Evolutionary conservation across 2,329 filamentous ascomycete species (phyloP).

Genomic region (Fusarium ramigenum): DNA sequence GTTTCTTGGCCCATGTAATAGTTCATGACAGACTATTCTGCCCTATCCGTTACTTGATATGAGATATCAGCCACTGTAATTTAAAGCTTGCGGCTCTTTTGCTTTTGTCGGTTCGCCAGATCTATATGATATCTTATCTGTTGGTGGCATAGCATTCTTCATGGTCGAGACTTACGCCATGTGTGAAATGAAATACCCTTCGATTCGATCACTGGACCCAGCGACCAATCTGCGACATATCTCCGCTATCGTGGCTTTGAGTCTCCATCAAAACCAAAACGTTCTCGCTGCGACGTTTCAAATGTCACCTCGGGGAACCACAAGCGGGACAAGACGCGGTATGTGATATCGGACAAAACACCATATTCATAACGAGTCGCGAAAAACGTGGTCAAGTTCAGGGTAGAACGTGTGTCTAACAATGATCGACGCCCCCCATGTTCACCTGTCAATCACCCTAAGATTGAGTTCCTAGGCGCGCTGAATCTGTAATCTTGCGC

Average conservation of each 20-base stretch:
- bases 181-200: background rate
- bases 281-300: background rate
- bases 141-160: background rate
- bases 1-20: constrained; percentile 30
- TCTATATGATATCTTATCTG: background rate
- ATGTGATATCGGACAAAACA: constrained; percentile 19
- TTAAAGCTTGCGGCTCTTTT: constrained; percentile 12
- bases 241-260: constrained; percentile 19
- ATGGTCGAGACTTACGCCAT: constrained; percentile 2
- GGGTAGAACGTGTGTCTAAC: background rate
- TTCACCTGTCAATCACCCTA: constrained; percentile 5
- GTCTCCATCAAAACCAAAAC: background rate
- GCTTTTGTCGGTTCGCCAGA: background rate
- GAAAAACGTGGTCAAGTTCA: constrained; percentile 7
- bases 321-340: background rate
- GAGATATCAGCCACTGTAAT: background rate
- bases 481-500: background rate
- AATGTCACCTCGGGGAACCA: background rate
- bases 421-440: background rate
- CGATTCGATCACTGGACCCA: background rate
- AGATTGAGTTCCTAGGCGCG: constrained; percentile 19
- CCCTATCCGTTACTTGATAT: background rate
- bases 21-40: background rate
- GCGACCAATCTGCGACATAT: constrained; percentile 1
- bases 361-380: constrained; percentile 3